Base-by-base conservation (phyloP, 768 basidiomycete species). In the Mycena latifolia region DNA sequence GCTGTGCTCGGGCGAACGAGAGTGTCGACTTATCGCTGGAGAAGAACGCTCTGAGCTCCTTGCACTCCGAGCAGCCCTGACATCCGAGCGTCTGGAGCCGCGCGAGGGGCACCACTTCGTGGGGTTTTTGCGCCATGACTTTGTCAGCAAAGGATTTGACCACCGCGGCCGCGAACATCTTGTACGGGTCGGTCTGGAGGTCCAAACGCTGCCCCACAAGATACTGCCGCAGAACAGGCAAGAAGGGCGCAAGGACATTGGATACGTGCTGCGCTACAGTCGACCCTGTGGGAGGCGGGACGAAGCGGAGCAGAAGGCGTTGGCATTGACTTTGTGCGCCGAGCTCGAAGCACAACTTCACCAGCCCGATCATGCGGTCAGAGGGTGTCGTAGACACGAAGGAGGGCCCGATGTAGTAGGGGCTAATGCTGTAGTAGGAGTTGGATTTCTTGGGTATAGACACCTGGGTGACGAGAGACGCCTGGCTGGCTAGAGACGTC, bases 331-430 rank as follows among this genome's bases (percentile, higher is more conserved):
- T 25, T 24, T 50, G 47, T 0, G 55, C 53, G 31, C 43, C 48
- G 22, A 65, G 20, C 25, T 66, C 59, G 59, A 67, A 67, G 39
- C 69, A 70, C 6, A 70, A 46, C 43, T 60, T 39, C n/a, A 70
- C n/a, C 0, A 70, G 48, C 7, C 18, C 22, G 28, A 70, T 39
- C 50, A 57, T 55, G 6, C 37, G 47, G 18, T 50, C 50, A 1
- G 37, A 39, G 37, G 37, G 37, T 7, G 33, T 35, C 14, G 33
- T n/a, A n/a, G n/a, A n/a, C n/a, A n/a, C n/a, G n/a, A n/a, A n/a
- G n/a, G n/a, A n/a, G n/a, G n/a, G n/a, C n/a, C n/a, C n/a, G n/a
- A n/a, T n/a, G 33, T 35, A 6, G 37, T 39, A 10, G 7, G 15
- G 10, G 37, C 37, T 39, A 39, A 9, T 39, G 37, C 15, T 9